Percentiles rank a stretch among this genome's conserved stretches.
Conservation (phyloP, 345 rosid genomes). For the Salix purpurea region DNA sequence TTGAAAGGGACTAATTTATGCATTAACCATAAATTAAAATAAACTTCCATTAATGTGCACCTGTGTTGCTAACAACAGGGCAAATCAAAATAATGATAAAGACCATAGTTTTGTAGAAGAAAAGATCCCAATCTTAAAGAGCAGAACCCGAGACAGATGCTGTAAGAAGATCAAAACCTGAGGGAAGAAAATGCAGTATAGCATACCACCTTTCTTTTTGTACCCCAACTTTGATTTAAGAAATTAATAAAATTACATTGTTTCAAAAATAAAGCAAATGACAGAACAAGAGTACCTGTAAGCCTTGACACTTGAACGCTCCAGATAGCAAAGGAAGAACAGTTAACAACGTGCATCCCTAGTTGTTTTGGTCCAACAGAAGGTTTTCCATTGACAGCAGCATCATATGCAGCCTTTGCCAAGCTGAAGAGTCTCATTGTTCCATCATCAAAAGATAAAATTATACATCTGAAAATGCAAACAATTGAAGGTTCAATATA, state of each 20-base stretch:
- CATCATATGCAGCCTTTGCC: slow-evolving; percentile 69
- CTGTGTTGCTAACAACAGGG: not conserved
- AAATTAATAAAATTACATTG: not conserved
- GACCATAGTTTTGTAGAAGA: not conserved
- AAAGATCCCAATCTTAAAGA: not conserved
- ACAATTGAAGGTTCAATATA: not conserved
- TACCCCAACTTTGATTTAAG: not conserved
- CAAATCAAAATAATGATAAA: not conserved
- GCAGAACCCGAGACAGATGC: not conserved
- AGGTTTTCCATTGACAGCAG: slow-evolving; percentile 65
- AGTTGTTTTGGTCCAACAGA: slow-evolving; percentile 56
- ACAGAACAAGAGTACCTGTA: not conserved
- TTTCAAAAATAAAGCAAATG: not conserved
- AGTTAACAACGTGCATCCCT: slow-evolving; percentile 56
- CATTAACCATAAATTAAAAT: not conserved
- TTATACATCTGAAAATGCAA: slow-evolving; percentile 49
- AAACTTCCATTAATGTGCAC: not conserved
- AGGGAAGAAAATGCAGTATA: not conserved
- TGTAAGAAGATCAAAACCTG: not conserved
- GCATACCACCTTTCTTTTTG: not conserved
- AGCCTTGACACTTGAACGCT: slow-evolving; percentile 11
- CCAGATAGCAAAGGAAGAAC: slow-evolving; percentile 76
- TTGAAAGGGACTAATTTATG: not conserved
- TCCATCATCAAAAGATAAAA: slow-evolving; percentile 76
- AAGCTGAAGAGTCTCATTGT: slow-evolving; percentile 66